Percentiles rank a stretch among this genome's conserved stretches.
phyloP scores from a whole-genome alignment of 208 protist genomes.

The Acanthamoeba polyphaga region DNA sequence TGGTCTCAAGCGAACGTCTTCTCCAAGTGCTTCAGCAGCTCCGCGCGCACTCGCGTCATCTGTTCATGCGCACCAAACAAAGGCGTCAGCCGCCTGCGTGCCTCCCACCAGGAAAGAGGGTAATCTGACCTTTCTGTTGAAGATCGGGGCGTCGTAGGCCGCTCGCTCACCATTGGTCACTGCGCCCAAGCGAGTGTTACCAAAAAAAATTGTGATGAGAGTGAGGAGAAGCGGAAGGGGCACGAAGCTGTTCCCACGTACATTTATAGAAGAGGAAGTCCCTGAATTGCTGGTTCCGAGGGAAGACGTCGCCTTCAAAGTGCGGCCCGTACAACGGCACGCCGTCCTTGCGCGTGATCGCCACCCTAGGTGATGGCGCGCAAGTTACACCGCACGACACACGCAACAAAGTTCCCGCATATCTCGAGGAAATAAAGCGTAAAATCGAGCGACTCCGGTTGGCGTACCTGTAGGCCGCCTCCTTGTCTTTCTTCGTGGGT shows the following conservation, averaged over 20 bases:
- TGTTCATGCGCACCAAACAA: background rate
- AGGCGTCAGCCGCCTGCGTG: background rate
- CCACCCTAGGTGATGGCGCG: background rate
- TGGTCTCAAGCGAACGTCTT: constrained; percentile 51
- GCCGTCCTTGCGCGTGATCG: constrained; percentile 35
- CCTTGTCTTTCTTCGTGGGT: background rate
- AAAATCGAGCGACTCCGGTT: background rate
- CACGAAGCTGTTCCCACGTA: background rate
- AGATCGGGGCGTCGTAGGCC: constrained; percentile 61
- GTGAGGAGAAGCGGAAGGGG: background rate
- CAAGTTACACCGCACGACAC: background rate
- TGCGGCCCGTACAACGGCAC: constrained; percentile 47
- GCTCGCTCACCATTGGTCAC: constrained; percentile 71
- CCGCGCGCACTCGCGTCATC: constrained; percentile 46
- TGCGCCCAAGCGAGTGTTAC: background rate
- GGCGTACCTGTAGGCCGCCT: background rate
- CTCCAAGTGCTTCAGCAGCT: constrained; percentile 71
- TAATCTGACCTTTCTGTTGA: background rate
- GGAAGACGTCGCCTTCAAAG: constrained; percentile 29
- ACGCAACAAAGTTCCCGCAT: background rate
- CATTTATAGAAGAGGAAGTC: constrained; percentile 59
- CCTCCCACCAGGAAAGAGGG: no score
- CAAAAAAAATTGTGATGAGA: background rate
- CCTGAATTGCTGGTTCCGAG: constrained; percentile 12
- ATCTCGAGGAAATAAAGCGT: background rate